Conservation (phyloP, 108 stramenopile genomes). For the Asterionellopsis glacialis region DNA sequence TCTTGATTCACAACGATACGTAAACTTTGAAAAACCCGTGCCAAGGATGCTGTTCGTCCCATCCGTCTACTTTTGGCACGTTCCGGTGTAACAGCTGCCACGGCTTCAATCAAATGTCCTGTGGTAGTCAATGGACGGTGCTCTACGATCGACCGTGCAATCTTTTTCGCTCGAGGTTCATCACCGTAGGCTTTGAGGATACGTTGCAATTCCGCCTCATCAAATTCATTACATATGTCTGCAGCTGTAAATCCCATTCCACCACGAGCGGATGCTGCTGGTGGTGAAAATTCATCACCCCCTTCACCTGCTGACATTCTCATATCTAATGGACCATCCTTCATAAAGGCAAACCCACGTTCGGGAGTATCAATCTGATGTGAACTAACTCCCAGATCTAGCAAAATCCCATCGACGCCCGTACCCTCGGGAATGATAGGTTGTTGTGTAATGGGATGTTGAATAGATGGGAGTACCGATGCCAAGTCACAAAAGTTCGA, state of each 20-base stretch:
- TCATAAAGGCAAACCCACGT: constrained; percentile 91
- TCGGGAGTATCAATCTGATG: constrained; percentile 89
- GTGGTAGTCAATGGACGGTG: constrained; percentile 77
- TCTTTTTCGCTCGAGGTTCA: constrained; percentile 66
- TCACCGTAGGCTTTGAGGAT: constrained; percentile 81
- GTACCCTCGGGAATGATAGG: constrained; percentile 16
- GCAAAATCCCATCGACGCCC: constrained; percentile 87
- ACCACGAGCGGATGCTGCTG: background rate
- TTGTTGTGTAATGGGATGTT: constrained; percentile 37
- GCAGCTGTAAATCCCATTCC: constrained; percentile 62
- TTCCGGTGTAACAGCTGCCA: constrained; percentile 66
- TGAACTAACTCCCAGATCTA: constrained; percentile 91
- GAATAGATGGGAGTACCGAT: constrained; percentile 27
- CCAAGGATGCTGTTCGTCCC: constrained; percentile 77
- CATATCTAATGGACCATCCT: constrained; percentile 95
- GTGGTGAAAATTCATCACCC: constrained; percentile 10
- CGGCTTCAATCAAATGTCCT: constrained; percentile 66
- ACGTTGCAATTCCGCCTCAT: constrained; percentile 57
- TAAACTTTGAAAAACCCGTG: constrained; percentile 84
- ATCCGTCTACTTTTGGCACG: constrained; percentile 66
- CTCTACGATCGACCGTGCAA: constrained; percentile 71
- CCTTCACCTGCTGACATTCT: constrained; percentile 56
- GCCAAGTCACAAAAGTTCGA: constrained; percentile 60
- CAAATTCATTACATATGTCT: constrained; percentile 86
- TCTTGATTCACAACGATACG: constrained; percentile 93